phyloP scores from a whole-genome alignment of 2,329 filamentous ascomycete species.

The Volutella citrinella region DNA sequence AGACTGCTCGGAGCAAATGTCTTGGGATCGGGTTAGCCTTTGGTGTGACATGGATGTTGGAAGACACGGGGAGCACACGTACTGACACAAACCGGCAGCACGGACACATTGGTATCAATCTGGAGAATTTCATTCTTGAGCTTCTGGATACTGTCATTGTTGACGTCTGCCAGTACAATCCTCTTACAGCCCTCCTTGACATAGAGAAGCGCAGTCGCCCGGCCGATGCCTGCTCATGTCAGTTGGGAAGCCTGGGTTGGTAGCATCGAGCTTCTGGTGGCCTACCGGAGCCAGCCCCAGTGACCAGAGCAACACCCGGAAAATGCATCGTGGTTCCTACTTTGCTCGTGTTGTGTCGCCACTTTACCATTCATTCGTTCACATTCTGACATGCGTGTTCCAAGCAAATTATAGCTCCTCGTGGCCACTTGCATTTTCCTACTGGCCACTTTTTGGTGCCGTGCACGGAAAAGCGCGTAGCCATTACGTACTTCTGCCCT shows the following conservation, averaged over 20 bases:
- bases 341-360: background rate
- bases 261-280: background rate
- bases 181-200: slow-evolving; percentile 2
- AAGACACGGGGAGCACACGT: too few species aligned
- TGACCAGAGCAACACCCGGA: slow-evolving; percentile 2
- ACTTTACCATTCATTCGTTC: background rate
- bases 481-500: too few species aligned
- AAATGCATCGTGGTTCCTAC: slow-evolving; percentile 1
- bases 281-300: slow-evolving; percentile 4
- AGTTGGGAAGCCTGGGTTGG: too few species aligned
- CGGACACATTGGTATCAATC: too few species aligned
- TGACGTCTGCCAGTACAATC: slow-evolving; percentile 2
- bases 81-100: too few species aligned
- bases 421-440: too few species aligned
- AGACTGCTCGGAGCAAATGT: slow-evolving; percentile 1
- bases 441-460: too few species aligned
- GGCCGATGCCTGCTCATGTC: slow-evolving; percentile 4
- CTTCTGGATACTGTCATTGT: background rate
- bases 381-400: too few species aligned
- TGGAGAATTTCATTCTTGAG: background rate
- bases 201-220: background rate
- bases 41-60: too few species aligned
- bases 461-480: too few species aligned
- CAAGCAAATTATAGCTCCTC: too few species aligned
- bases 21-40: too few species aligned